Base-by-base conservation (phyloP, 78 protist species). In the Carpediemonas membranifera region DNA sequence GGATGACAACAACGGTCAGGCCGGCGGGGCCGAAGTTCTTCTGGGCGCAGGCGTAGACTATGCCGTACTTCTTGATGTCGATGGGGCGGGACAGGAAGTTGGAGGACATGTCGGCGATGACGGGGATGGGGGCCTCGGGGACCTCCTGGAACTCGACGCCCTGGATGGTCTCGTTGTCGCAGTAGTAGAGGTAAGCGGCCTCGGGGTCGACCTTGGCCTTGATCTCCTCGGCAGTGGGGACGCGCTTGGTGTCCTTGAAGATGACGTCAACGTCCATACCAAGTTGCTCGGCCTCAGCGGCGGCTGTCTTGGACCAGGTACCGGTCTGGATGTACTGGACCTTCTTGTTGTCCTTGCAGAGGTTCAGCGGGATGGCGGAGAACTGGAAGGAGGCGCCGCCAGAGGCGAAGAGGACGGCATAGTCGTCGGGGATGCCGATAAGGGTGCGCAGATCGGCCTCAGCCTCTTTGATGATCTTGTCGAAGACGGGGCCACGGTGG, bases 21-120 rank as follows among this genome's bases (percentile, higher is more conserved):
- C 95, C 95, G 19, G 96, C 87, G 2, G 88, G 82, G 34, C 95
- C 94, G 28, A 86, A 56, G 68, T 94, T 94, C 87, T 94, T 94
- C 72, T 90, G 96, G 43, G 94, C 98, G 19, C 94, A 85, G 21
- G 92, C 96, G 58, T 84, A 94, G 33, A 94, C 69, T 34, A 84
- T 31, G 41, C 83, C 98, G 64, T 65, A 94, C 81, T 89, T 92
- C 28, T 85, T 27, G 5, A 91, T 79, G 65, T 92, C 89, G 16
- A 94, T 53, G n/a, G 88, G 78, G 18, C 85, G 82, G 21, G 87
- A 66, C 50, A 86, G 71, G 56, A 94, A 77, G 54, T 86, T 89
- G 13, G 94, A 87, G 9, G 92, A 81, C 86, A 90, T 83, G 56
- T 94, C 98, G 51, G 82, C 63, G 28, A 91, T 84, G 25, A 92